These are phyloP conservation scores for Flueggea neowawraea DNA, from an alignment of 441 rosid species.

Conservation along the genomic window DNA sequence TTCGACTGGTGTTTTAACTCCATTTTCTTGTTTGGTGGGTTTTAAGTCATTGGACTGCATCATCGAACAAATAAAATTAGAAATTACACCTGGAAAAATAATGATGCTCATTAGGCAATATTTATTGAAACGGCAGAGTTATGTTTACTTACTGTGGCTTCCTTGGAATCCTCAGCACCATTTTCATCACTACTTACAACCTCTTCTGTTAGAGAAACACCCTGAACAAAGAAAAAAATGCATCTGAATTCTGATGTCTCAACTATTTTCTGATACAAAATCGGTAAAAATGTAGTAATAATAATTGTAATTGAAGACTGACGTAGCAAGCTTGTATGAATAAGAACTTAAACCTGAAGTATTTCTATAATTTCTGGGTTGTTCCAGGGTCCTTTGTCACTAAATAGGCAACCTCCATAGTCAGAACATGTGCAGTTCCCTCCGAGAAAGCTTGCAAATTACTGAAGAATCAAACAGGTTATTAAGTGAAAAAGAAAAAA, in stretches of 20 bases:
- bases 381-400: slow-evolving; percentile 70
- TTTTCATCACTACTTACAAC: slow-evolving; percentile 15
- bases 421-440: slow-evolving; percentile 60
- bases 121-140: not conserved
- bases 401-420: slow-evolving; percentile 55
- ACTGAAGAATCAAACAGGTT: slow-evolving; percentile 11
- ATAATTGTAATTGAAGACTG: not conserved
- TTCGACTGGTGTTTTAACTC: not conserved
- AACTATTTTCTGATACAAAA: no score
- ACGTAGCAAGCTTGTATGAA: no score
- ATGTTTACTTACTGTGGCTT: slow-evolving; percentile 18
- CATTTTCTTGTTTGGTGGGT: slow-evolving; percentile 1
- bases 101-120: not conserved
- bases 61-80: not conserved
- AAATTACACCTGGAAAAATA: not conserved
- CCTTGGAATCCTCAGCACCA: slow-evolving; percentile 16
- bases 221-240: slow-evolving; percentile 19
- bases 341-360: slow-evolving; percentile 38
- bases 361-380: slow-evolving; percentile 46
- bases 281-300: not conserved
- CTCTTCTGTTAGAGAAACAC: slow-evolving; percentile 31
- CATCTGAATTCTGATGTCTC: not conserved
- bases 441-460: slow-evolving; percentile 55
- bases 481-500: not conserved
- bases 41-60: slow-evolving; percentile 11